Evolutionary conservation across 164 flowering plant genomes (phyloP).

Genomic region (Annona cherimola): DNA sequence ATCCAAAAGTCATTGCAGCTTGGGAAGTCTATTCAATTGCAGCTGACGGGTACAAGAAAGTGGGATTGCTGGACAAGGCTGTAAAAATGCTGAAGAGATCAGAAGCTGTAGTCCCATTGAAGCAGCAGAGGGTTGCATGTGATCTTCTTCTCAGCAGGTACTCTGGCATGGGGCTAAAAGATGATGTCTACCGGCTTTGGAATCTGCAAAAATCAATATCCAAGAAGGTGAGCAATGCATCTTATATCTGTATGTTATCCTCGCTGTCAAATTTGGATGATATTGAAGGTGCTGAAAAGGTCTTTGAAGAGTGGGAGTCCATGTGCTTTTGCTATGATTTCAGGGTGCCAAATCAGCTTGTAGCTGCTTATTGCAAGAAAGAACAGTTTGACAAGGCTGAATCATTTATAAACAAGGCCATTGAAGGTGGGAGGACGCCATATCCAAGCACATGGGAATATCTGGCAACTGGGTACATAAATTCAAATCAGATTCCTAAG

Average conservation of each 20-base stretch:
- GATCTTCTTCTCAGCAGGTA: slow-evolving; percentile 25
- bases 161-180: slow-evolving; percentile 28
- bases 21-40: slow-evolving; percentile 28
- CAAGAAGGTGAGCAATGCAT: slow-evolving; percentile 16
- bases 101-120: slow-evolving; percentile 12
- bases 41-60: slow-evolving; percentile 38
- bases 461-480: slow-evolving; percentile 29
- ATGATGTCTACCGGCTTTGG: slow-evolving; percentile 34
- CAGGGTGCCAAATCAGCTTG: slow-evolving; percentile 31
- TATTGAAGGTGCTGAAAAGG: slow-evolving; percentile 38
- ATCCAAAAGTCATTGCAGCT: slow-evolving; percentile 13
- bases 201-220: slow-evolving; percentile 18
- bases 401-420: slow-evolving; percentile 17
- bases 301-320: slow-evolving; percentile 39
- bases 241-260: slow-evolving; percentile 27
- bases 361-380: slow-evolving; percentile 31
- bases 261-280: slow-evolving; percentile 38
- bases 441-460: slow-evolving; percentile 24
- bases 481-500: slow-evolving; percentile 20
- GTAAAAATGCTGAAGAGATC: slow-evolving; percentile 23
- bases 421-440: slow-evolving; percentile 27
- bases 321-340: slow-evolving; percentile 19
- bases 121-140: slow-evolving; percentile 12
- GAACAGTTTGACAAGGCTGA: slow-evolving; percentile 40
- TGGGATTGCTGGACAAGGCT: slow-evolving; percentile 26